Percentiles rank a stretch among this genome's conserved stretches.
These are phyloP conservation scores for Spathaspora passalidarum DNA, from an alignment of 805 yeast genomes.

Conservation along the genomic window DNA sequence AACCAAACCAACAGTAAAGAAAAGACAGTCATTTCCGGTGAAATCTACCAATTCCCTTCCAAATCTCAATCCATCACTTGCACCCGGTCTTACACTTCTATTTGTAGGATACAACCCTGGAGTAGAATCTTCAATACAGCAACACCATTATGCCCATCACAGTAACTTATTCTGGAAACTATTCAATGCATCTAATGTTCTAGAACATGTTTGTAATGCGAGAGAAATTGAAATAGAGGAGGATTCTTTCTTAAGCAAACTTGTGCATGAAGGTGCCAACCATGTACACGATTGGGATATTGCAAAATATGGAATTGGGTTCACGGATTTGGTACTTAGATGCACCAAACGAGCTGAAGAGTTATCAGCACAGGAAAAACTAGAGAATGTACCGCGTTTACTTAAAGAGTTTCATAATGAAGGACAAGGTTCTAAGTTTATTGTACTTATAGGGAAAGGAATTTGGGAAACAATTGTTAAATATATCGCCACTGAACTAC, in stretches of 20 bases:
- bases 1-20: slow-evolving; percentile 1
- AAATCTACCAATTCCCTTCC: slow-evolving; percentile 9
- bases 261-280: slow-evolving; percentile 11
- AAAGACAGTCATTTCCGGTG: not conserved
- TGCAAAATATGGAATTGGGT: slow-evolving; percentile 51
- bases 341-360: slow-evolving; percentile 61
- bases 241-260: slow-evolving; percentile 12
- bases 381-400: slow-evolving; percentile 51
- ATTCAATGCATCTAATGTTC: slow-evolving; percentile 49
- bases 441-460: slow-evolving; percentile 70
- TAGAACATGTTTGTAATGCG: slow-evolving; percentile 17
- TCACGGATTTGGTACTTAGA: slow-evolving; percentile 66
- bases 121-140: slow-evolving; percentile 52
- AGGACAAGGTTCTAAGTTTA: slow-evolving; percentile 15
- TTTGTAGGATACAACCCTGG: slow-evolving; percentile 79
- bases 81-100: slow-evolving; percentile 31
- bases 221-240: slow-evolving; percentile 1
- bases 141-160: slow-evolving; percentile 72
- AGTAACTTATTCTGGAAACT: slow-evolving; percentile 69
- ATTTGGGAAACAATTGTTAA: slow-evolving; percentile 63
- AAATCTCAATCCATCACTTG: slow-evolving; percentile 33
- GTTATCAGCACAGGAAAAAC: slow-evolving; percentile 50
- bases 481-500: slow-evolving; percentile 21
- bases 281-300: slow-evolving; percentile 40
- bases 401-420: slow-evolving; percentile 46